A percentile compares a stretch with the other conserved stretches of the same genome.
phyloP scores from a whole-genome alignment of 1,139 yeast genomes.

The Kluyveromyces sp. region DNA sequence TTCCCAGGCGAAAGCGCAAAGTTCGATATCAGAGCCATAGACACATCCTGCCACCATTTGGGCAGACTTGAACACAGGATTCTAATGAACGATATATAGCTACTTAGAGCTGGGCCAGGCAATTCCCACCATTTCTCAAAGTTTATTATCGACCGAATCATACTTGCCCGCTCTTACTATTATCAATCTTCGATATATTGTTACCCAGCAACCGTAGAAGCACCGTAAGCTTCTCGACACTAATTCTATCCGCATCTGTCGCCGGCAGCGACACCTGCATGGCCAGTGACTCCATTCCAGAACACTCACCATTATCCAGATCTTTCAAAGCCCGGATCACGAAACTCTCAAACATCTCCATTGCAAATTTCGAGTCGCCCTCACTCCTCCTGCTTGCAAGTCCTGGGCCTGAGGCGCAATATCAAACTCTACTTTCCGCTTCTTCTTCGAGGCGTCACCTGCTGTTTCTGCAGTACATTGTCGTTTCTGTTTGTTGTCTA shows the following conservation, averaged over 20 bases:
- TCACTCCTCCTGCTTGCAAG: constrained; percentile 4
- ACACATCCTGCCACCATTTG: constrained; percentile 82
- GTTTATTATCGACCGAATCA: constrained; percentile 45
- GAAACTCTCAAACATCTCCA: constrained; percentile 54
- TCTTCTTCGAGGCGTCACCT: constrained; percentile 13
- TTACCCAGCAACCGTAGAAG: constrained; percentile 41
- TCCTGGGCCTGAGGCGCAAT: constrained; percentile 17
- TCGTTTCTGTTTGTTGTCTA: constrained; percentile 17
- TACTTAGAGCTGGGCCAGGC: constrained; percentile 36
- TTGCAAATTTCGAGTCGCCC: constrained; percentile 20
- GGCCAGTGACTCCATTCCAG: constrained; percentile 40
- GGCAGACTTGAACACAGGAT: constrained; percentile 83
- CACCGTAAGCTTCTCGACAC: constrained; percentile 35
- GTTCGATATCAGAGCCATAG: constrained; percentile 53
- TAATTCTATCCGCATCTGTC: constrained; percentile 36
- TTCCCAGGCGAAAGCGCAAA: constrained; percentile 35
- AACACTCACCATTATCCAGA: constrained; percentile 42
- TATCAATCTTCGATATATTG: constrained; percentile 45
- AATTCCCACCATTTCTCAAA: constrained; percentile 52
- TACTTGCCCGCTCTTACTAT: constrained; percentile 31
- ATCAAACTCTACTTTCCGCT: constrained; percentile 28
- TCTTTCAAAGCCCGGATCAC: constrained; percentile 65
- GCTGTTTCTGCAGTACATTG: too few species aligned
- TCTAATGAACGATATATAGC: constrained; percentile 60
- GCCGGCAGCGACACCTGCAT: constrained; percentile 38